These are phyloP conservation scores for Azolla pinnata DNA, from an alignment of 75 land plant genomes.

Conservation along the genomic window DNA sequence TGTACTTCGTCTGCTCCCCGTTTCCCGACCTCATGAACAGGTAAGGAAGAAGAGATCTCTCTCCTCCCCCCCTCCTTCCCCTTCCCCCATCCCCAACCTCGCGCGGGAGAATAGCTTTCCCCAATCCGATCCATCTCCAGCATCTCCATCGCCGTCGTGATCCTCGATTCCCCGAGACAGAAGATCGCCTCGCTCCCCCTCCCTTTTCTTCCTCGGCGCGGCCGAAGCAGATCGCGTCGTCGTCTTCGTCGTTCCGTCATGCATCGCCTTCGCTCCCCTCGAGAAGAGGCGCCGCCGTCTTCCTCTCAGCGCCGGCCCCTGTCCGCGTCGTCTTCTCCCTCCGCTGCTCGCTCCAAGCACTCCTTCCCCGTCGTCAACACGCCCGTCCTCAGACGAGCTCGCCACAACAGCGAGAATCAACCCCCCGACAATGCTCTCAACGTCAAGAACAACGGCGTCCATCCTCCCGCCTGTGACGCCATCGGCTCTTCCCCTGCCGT, in stretches of 20 bases:
- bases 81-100: not conserved
- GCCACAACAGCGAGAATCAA: slow-evolving; percentile 20
- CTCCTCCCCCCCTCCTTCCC: not conserved
- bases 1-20: no score
- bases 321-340: slow-evolving; percentile 1
- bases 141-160: not conserved
- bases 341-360: slow-evolving; percentile 2
- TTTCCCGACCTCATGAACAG: no score
- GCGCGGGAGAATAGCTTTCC: not conserved
- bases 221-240: not conserved
- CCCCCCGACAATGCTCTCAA: slow-evolving; percentile 15
- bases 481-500: slow-evolving; percentile 3
- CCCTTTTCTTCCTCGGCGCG: not conserved
- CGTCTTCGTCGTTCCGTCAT: not conserved
- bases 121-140: not conserved
- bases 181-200: no score
- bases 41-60: no score
- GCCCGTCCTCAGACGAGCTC: slow-evolving; percentile 11
- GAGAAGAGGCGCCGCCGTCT: not conserved
- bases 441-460: slow-evolving; percentile 5
- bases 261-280: not conserved
- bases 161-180: not conserved
- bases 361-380: slow-evolving; percentile 5
- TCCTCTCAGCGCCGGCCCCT: not conserved
- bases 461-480: not conserved